Evolutionary conservation across 305 asterid genomes (phyloP), one percentile per base, ranked within the genome.

Genomic region (Withania somnifera): DNA sequence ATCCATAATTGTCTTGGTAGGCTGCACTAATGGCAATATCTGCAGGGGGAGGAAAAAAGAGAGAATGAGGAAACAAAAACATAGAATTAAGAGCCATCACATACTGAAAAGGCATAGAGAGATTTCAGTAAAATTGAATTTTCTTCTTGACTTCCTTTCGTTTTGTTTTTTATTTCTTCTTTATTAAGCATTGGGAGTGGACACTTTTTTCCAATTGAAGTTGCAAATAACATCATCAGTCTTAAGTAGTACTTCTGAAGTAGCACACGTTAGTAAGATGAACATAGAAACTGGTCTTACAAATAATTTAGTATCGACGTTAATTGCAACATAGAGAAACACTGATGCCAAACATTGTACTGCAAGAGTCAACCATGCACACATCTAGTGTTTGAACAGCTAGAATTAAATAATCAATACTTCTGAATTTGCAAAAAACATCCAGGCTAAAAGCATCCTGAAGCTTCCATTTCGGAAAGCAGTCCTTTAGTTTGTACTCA

Each of bases 11-110:
- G 85, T 47, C 88, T 84, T 82, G 84, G 98, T 97, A 81, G 99
- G 99, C 85, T 87, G 91, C 86, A 97, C 93, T 90, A 97, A 88
- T 10, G 99, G 99, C 92, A 93, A 73, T 84, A 97, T 92, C 99
- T 97, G 86, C 69, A 83, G 69, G 84, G 71, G 58, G n/a, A 68
- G 71, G 83, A 75, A 78, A 58, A 63, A 47, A 53, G 78, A 58
- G 45, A 63, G 13, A 75, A 61, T 10, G 47, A 75, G 63, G 30
- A 75, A 51, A 51, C 45, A 79, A 40, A 76, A 60, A 60, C 40
- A 56, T 24, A 26, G 47, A 66, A 11, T 50, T 66, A 66, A 75
- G 45, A 17, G 40, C 63, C 63, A 75, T 75, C 80, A 9, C 60
- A 1, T 73, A 73, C 63, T 28, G 47, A 51, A 75, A 75, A 28